These are phyloP conservation scores for Phialocephala subalpina DNA, from an alignment of 2,329 filamentous ascomycete genomes.

Conservation along the genomic window DNA sequence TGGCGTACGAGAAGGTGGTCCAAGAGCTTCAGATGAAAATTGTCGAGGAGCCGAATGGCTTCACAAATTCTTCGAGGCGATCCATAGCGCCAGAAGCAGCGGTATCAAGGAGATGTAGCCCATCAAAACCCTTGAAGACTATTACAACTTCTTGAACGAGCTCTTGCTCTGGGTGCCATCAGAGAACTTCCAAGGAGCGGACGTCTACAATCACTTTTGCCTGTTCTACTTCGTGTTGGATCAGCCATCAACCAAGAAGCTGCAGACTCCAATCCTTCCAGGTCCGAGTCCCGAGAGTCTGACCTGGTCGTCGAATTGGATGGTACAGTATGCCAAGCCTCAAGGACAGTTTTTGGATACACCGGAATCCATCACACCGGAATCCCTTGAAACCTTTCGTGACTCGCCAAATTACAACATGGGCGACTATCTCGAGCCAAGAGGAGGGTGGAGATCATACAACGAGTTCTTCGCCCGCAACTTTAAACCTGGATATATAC, in stretches of 20 bases:
- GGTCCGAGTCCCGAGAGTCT: conserved; percentile 41
- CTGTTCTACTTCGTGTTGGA: conserved; percentile 52
- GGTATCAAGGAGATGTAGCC: conserved; percentile 16
- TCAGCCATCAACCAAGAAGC: conserved; percentile 42
- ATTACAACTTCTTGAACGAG: conserved; percentile 31
- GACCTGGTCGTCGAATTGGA: conserved; percentile 48
- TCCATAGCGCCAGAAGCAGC: conserved; percentile 10
- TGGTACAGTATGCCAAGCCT: conserved; percentile 47
- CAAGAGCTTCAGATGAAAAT: neutral
- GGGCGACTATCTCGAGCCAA: conserved; percentile 44
- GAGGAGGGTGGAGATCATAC: conserved; percentile 47
- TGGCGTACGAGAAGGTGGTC: neutral
- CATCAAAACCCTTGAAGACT: conserved; percentile 16
- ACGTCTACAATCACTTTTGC: conserved; percentile 48
- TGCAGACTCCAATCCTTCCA: conserved; percentile 44
- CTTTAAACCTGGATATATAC: conserved; percentile 46
- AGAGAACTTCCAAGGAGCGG: conserved; percentile 46
- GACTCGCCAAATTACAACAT: conserved; percentile 44
- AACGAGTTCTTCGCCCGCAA: conserved; percentile 51
- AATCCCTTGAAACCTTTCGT: conserved; percentile 45
- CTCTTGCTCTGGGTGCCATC: conserved; percentile 49
- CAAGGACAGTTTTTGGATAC: conserved; percentile 48
- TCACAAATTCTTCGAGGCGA: neutral
- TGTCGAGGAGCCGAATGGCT: conserved; percentile 5
- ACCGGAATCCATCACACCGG: conserved; percentile 43